phyloP scores from a whole-genome alignment of 257 asterid species.

The Ballota nigra region DNA sequence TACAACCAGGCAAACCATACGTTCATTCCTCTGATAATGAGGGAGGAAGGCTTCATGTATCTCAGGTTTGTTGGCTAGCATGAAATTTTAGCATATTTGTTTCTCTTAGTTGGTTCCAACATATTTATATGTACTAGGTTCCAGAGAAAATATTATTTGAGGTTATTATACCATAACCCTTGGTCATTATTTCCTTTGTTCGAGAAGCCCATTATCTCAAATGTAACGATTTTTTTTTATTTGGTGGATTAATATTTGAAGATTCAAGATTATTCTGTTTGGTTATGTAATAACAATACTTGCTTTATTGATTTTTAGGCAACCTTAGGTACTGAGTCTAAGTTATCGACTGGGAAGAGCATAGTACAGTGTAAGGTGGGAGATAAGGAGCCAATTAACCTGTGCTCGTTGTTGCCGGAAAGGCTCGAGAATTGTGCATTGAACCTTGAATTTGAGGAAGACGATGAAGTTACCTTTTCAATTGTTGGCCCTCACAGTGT shows the following conservation, averaged over 20 bases:
- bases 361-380: constrained; percentile 82
- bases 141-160: background rate
- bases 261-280: constrained; percentile 13
- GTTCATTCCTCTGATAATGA: constrained; percentile 39
- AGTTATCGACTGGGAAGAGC: constrained; percentile 53
- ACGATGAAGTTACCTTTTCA: constrained; percentile 68
- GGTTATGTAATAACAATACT: background rate
- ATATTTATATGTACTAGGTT: background rate
- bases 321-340: constrained; percentile 61
- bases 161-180: background rate
- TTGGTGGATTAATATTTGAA: background rate
- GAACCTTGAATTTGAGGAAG: constrained; percentile 90
- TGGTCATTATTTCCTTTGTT: background rate
- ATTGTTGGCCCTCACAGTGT: constrained; percentile 70
- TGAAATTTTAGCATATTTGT: background rate
- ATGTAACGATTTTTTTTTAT: background rate
- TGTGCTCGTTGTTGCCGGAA: constrained; percentile 75
- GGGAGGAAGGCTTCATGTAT: constrained; percentile 71
- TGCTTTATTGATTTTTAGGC: constrained; percentile 49
- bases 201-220: background rate
- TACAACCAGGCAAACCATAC: constrained; percentile 66
- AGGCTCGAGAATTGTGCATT: constrained; percentile 66
- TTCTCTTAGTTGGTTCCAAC: background rate
- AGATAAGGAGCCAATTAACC: constrained; percentile 62
- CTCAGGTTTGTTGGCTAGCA: constrained; percentile 56